Percentiles rank a stretch among this genome's conserved stretches.
Conservation (phyloP, 495 filamentous ascomycete species). For the Tuber aestivum region DNA sequence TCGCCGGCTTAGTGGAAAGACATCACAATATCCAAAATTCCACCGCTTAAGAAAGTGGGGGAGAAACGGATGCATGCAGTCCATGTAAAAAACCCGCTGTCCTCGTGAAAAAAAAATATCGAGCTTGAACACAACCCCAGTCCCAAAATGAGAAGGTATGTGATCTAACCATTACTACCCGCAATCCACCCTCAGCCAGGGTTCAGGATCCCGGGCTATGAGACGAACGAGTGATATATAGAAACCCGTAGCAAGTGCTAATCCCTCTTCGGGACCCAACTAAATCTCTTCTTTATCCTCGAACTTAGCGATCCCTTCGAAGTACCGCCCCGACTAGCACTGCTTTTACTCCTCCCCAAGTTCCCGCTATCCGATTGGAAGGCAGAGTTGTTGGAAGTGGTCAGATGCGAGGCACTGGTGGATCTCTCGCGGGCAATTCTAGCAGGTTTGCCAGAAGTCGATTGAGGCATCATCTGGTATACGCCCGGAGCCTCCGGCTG, state of each 20-base stretch:
- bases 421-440: not conserved
- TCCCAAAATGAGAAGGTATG: not conserved
- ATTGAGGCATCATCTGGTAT: conserved; percentile 27
- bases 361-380: not conserved
- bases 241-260: conserved; percentile 10
- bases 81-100: conserved; percentile 12
- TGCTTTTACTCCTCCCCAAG: conserved; percentile 23
- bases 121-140: not conserved
- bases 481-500: conserved; percentile 16
- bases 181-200: not conserved
- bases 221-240: not conserved
- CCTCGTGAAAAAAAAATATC: conserved; percentile 3
- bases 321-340: conserved; percentile 12
- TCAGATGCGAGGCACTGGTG: not conserved
- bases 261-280: conserved; percentile 20
- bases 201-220: not conserved
- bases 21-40: conserved; percentile 10
- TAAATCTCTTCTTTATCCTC: conserved; percentile 25
- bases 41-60: conserved; percentile 10
- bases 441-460: not conserved
- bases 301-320: conserved; percentile 21
- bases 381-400: conserved; percentile 5
- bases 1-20: not conserved
- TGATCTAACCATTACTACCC: not conserved
- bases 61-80: conserved; percentile 9